These are phyloP conservation scores for Sphaerulina vaccinii DNA, from an alignment of 2,329 filamentous ascomycete species.

Conservation along the genomic window DNA sequence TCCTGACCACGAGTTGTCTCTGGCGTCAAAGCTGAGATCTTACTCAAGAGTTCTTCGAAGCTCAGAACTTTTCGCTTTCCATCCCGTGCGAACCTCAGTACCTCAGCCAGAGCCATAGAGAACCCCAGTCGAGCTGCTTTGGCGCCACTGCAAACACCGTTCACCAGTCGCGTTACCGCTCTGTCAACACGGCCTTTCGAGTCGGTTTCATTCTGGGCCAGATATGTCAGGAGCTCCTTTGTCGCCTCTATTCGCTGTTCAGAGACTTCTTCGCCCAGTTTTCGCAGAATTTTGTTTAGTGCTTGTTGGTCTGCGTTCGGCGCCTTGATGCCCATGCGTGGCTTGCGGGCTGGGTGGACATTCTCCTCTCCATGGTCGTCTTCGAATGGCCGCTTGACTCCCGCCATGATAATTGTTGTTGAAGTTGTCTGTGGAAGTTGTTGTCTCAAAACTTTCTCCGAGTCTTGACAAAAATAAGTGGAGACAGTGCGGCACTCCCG, in stretches of 20 bases:
- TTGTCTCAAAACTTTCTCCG: background rate
- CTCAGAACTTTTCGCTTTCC: slow-evolving; percentile 12
- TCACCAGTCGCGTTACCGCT: slow-evolving; percentile 60
- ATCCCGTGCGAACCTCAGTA: slow-evolving; percentile 63
- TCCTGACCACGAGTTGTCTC: slow-evolving; percentile 58
- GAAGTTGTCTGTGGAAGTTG: background rate
- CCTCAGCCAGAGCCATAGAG: slow-evolving; percentile 81
- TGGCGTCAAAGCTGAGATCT: slow-evolving; percentile 54
- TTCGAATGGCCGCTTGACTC: slow-evolving; percentile 27
- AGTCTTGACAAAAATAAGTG: background rate
- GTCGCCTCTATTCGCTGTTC: slow-evolving; percentile 47
- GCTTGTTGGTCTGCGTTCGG: slow-evolving; percentile 43
- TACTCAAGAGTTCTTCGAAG: slow-evolving; percentile 45
- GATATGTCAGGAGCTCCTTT: slow-evolving; percentile 44
- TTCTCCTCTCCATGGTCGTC: slow-evolving; percentile 22
- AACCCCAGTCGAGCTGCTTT: slow-evolving; percentile 88
- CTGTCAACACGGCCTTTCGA: slow-evolving; percentile 41
- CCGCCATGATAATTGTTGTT: slow-evolving; percentile 23
- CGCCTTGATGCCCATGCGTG: slow-evolving; percentile 29
- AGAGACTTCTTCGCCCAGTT: slow-evolving; percentile 48
- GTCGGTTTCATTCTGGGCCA: slow-evolving; percentile 42
- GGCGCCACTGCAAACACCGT: slow-evolving; percentile 83
- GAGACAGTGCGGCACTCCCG: background rate
- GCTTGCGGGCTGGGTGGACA: slow-evolving; percentile 35
- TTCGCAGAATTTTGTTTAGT: slow-evolving; percentile 47